Conservation (phyloP, 306 rosid species). For the Lathyrus tuberosus region DNA sequence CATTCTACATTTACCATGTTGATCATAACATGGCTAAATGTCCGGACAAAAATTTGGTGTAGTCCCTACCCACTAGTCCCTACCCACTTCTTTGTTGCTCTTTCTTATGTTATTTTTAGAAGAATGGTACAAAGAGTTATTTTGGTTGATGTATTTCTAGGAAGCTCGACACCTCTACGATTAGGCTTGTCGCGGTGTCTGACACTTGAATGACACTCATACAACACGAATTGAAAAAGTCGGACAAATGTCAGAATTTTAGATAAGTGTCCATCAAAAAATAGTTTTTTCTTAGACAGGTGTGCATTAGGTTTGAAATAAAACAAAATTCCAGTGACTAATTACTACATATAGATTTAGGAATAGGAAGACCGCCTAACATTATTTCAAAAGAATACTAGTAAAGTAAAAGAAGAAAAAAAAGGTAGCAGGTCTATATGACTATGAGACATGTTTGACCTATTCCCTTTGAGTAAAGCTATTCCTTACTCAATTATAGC, state of each 20-base stretch:
- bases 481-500: constrained; percentile 39
- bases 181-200: no score
- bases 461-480: constrained; percentile 44
- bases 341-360: background rate
- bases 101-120: background rate
- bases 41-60: background rate
- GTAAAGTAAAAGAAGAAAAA: background rate
- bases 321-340: background rate
- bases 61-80: no score
- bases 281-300: background rate
- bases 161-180: no score
- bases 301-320: background rate
- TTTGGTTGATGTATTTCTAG: no score
- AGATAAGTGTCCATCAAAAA: no score
- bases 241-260: no score
- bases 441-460: constrained; percentile 6
- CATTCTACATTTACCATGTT: background rate
- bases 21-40: background rate
- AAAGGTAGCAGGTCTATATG: constrained; percentile 11
- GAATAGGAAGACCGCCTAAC: background rate
- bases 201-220: no score
- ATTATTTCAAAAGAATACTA: background rate
- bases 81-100: background rate
- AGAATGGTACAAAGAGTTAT: no score
- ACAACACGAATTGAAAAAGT: no score